Evolutionary conservation across 2,329 filamentous ascomycete genomes (phyloP).

Genomic region (Alternaria ventricosa): DNA sequence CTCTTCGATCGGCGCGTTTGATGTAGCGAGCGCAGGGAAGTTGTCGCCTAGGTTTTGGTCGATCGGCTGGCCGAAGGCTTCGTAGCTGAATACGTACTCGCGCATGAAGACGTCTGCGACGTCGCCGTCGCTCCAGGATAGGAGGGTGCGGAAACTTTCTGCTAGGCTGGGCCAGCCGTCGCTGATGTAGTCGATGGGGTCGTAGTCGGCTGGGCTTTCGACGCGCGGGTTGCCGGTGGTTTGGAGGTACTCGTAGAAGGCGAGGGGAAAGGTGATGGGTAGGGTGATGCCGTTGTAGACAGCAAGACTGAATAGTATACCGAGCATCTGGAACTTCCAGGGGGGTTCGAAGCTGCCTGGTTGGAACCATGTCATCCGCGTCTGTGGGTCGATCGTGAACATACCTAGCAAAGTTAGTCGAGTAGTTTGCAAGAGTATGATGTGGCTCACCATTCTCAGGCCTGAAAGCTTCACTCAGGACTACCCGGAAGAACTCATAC

Average conservation of each 20-base stretch:
- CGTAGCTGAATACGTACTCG: slow-evolving; percentile 84
- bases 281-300: slow-evolving; percentile 93
- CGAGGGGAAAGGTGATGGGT: slow-evolving; percentile 85
- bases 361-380: slow-evolving; percentile 85
- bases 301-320: slow-evolving; percentile 85
- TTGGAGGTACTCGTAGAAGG: slow-evolving; percentile 77
- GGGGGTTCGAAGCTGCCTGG: slow-evolving; percentile 80
- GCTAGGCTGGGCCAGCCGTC: slow-evolving; percentile 88
- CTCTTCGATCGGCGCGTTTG: slow-evolving; percentile 47
- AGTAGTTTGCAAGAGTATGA: not conserved
- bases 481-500: slow-evolving; percentile 91
- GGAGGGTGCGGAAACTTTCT: slow-evolving; percentile 73
- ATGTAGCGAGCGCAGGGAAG: not conserved
- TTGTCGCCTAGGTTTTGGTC: slow-evolving; percentile 60
- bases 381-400: slow-evolving; percentile 79
- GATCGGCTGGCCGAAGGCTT: slow-evolving; percentile 61
- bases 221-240: slow-evolving; percentile 61
- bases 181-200: slow-evolving; percentile 71
- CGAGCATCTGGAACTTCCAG: slow-evolving; percentile 90
- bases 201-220: not conserved
- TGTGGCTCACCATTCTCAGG: slow-evolving; percentile 69
- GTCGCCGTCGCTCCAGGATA: slow-evolving; percentile 80
- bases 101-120: slow-evolving; percentile 83
- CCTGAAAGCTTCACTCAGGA: slow-evolving; percentile 79
- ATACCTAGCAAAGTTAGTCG: slow-evolving; percentile 56